Conservation (phyloP, 176 grass and related monocot genomes). For the Ensete ventricosum region DNA sequence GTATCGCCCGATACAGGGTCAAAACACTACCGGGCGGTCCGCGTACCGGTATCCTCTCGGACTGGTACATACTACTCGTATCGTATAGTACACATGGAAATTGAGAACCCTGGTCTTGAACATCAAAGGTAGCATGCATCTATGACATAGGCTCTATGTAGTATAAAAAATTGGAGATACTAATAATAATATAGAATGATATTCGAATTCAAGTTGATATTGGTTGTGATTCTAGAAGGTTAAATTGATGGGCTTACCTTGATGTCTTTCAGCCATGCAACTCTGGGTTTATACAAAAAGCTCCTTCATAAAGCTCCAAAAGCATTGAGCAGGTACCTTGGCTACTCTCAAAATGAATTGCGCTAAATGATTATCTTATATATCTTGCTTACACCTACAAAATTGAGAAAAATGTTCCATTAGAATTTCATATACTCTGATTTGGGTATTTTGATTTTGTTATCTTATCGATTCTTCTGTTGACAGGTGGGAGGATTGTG, state of each 20-base stretch:
- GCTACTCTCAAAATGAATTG: not conserved
- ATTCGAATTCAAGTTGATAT: not conserved
- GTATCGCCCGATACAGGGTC: no score
- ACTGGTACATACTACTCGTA: no score
- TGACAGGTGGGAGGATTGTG: conserved; percentile 87
- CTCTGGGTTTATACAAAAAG: conserved; percentile 91
- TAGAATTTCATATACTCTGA: not conserved
- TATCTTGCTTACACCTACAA: not conserved
- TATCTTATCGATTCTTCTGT: not conserved
- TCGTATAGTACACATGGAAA: no score
- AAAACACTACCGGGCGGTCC: no score
- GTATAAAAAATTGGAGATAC: not conserved
- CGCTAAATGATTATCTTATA: not conserved
- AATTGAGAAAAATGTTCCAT: not conserved
- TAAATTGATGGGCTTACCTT: not conserved
- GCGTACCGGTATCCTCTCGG: no score
- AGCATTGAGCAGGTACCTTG: conserved; percentile 66
- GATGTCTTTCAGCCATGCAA: conserved; percentile 69
- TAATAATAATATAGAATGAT: not conserved
- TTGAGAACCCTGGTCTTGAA: no score
- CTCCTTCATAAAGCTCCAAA: conserved; percentile 85
- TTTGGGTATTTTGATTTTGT: not conserved
- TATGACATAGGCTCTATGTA: not conserved
- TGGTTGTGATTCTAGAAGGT: not conserved
- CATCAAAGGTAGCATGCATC: not conserved